These are phyloP conservation scores for Mollisiaceae sp. DNA, from an alignment of 2,329 filamentous ascomycete species.

Conservation along the genomic window DNA sequence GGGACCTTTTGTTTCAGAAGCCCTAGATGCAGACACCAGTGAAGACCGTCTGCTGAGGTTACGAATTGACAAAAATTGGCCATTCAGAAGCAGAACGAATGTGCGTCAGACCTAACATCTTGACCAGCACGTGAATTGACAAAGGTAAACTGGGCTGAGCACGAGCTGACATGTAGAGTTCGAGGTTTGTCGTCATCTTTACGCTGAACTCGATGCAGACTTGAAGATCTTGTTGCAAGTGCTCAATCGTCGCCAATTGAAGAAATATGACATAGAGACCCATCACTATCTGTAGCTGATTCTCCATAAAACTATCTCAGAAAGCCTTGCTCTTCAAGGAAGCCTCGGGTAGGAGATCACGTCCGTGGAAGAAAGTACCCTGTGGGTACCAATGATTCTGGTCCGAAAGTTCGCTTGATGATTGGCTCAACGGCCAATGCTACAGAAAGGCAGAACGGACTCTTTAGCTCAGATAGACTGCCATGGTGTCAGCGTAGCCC, in stretches of 20 bases:
- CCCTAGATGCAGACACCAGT: not conserved
- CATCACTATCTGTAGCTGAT: not conserved
- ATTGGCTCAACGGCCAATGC: not conserved
- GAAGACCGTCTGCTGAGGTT: not conserved
- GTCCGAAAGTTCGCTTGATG: not conserved
- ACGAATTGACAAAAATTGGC: not conserved
- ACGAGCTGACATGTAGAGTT: not conserved
- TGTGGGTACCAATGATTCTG: not conserved
- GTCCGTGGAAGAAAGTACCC: not conserved
- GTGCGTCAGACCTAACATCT: not conserved
- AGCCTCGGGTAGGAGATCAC: not conserved
- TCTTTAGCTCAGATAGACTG: too few relatives aligned
- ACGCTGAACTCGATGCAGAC: not conserved
- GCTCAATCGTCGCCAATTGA: not conserved
- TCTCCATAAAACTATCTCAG: not conserved
- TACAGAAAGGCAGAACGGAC: not conserved
- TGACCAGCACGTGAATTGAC: not conserved
- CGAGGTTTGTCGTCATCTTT: conserved; percentile 10
- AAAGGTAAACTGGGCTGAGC: not conserved
- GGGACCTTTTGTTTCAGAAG: conserved; percentile 3
- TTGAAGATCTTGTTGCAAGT: not conserved
- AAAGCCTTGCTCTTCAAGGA: not conserved
- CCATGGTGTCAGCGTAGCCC: too few relatives aligned
- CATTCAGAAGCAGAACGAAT: conserved; percentile 3
- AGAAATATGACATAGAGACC: not conserved